phyloP scores from a whole-genome alignment of 2,329 filamentous ascomycete genomes.

The Cladosporium sp. region DNA sequence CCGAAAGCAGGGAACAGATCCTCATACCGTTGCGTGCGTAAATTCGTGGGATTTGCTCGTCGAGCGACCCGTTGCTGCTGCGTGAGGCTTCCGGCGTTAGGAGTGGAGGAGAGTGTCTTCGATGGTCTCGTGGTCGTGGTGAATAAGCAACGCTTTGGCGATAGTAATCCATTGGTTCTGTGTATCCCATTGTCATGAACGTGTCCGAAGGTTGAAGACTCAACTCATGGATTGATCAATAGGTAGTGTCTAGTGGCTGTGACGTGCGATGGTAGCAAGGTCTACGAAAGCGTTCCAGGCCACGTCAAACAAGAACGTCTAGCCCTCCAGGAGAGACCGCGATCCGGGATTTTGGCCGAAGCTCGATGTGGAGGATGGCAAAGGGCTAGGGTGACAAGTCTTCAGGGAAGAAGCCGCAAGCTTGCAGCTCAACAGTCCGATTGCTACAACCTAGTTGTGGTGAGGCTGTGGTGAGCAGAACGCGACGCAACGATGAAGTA shows the following conservation, averaged over 20 bases:
- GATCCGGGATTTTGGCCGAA: background rate
- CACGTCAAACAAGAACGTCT: background rate
- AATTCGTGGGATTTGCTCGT: slow-evolving; percentile 16
- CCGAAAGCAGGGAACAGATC: slow-evolving; percentile 6
- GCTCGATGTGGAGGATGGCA: background rate
- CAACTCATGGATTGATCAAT: background rate
- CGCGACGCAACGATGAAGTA: background rate
- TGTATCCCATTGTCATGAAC: slow-evolving; percentile 3
- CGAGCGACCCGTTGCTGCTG: slow-evolving; percentile 25
- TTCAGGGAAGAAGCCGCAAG: slow-evolving; percentile 9
- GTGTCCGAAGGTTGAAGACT: background rate
- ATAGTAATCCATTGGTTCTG: slow-evolving; percentile 10
- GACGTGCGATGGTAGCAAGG: background rate
- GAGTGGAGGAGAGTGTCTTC: slow-evolving; percentile 20
- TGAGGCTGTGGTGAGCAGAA: background rate
- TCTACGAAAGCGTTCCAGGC: background rate
- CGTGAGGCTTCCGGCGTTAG: slow-evolving; percentile 29
- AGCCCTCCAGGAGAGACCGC: background rate
- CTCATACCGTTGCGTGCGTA: slow-evolving; percentile 10
- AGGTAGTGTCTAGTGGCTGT: background rate
- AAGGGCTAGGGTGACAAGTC: slow-evolving; percentile 4
- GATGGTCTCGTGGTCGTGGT: background rate
- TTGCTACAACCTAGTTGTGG: background rate
- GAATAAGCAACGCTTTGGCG: slow-evolving; percentile 1
- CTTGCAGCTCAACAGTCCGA: slow-evolving; percentile 3